Base-by-base conservation (phyloP, 306 rosid genomes). In the Prunus armeniaca region DNA sequence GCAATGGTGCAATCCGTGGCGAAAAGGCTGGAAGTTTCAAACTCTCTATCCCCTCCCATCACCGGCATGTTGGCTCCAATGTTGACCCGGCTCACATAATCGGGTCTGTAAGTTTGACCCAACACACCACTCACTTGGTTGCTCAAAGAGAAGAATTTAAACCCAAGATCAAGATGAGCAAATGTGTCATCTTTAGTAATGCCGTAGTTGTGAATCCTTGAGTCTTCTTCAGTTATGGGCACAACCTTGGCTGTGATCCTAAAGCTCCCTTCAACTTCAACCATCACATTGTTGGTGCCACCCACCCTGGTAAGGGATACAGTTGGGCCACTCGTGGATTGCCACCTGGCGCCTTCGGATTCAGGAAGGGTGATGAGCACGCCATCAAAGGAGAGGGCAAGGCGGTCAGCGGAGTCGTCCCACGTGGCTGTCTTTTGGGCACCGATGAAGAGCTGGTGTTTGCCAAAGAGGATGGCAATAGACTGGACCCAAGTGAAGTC, bases 401-500 rank as follows among this genome's bases (percentile, higher is more conserved):
- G 86, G 41, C 80, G 90, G 82, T 89, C 89, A 0, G 50, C 4
- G 28, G 88, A 64, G 54, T 89, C 88, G 0, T 91, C 81, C 95
- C 97, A 89, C 0, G 18, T 49, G 34, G 84, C 57, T 0, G 93
- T 86, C 78, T 89, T 83, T 0, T 9, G 50, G n/a, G 94, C 91
- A 0, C 91, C 88, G 6, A 89, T 3, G 77, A 54, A 85, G 75
- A 91, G 78, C 19, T 77, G 84, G 72, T 86, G 92, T 17, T 60
- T 45, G 64, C 84, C 58, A 56, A 89, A 86, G 52, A 91, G 88
- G 67, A 91, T 85, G 34, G 74, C 91, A 3, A 87, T 82, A 51
- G 97, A 91, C 71, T 91, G 86, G 66, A 84, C 89, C 94, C 94
- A 84, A 17, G 87, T 84, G 84, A 80, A 84, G 78, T 80, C 84